These are phyloP conservation scores for Cicer bijugum DNA, from an alignment of 306 rosid genomes.

Conservation along the genomic window DNA sequence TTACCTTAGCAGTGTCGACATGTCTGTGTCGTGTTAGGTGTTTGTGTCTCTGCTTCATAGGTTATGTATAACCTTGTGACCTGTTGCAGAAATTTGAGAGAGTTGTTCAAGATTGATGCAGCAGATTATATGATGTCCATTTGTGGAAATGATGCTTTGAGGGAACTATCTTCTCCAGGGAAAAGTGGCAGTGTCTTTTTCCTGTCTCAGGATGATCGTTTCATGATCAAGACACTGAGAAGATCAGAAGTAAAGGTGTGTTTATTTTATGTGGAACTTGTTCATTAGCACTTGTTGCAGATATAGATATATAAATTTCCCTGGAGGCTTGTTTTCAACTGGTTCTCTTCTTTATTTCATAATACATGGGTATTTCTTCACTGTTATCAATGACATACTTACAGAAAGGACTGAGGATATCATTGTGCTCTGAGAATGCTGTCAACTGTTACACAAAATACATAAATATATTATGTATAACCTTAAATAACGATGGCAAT, in stretches of 20 bases:
- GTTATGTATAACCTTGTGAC: slow-evolving; percentile 34
- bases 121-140: slow-evolving; percentile 99
- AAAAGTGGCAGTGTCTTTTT: slow-evolving; percentile 99
- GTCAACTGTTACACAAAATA: not conserved
- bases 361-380: not conserved
- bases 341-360: slow-evolving; percentile 16
- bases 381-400: slow-evolving; percentile 18
- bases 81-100: slow-evolving; percentile 83
- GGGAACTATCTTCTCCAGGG: slow-evolving; percentile 98
- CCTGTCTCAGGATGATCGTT: slow-evolving; percentile 95
- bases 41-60: not conserved
- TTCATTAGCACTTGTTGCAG: slow-evolving; percentile 25
- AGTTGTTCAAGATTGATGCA: slow-evolving; percentile 97
- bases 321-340: slow-evolving; percentile 16
- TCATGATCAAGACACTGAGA: slow-evolving; percentile 96
- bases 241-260: slow-evolving; percentile 98
- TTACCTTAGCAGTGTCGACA: too few relatives aligned
- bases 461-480: not conserved
- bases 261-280: slow-evolving; percentile 40
- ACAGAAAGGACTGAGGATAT: slow-evolving; percentile 14
- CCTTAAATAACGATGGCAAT: not conserved
- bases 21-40: too few relatives aligned
- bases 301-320: not conserved
- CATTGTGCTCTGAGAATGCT: not conserved
- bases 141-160: slow-evolving; percentile 96